Percentiles rank a stretch among this genome's conserved stretches.
Conservation (phyloP, 192 early-diverging fungal species). For the Powellomyces hirtus region DNA sequence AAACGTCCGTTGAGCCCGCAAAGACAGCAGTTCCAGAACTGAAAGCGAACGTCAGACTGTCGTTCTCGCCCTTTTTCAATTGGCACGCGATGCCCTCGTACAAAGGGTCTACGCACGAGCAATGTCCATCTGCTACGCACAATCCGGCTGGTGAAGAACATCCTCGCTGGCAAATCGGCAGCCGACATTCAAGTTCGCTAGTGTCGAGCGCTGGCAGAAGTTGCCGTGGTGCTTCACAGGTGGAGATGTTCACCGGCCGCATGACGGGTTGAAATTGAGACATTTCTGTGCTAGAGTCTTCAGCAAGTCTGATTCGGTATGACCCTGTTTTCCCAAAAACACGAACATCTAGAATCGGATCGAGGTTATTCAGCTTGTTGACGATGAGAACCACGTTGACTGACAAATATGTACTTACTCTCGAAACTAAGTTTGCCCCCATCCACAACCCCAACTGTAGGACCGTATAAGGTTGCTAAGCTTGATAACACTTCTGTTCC, state of each 20-base stretch:
- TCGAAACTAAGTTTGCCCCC: neutral
- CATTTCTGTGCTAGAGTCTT: slow-evolving; percentile 1
- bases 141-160: slow-evolving; percentile 20
- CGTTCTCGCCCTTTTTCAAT: slow-evolving; percentile 14
- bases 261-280: neutral
- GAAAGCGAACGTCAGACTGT: slow-evolving; percentile 17
- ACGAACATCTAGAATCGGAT: neutral
- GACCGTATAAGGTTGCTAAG: neutral
- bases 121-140: slow-evolving; percentile 25
- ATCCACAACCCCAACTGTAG: slow-evolving; percentile 1
- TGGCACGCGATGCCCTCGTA: slow-evolving; percentile 23
- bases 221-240: neutral
- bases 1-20: neutral
- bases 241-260: neutral
- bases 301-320: neutral
- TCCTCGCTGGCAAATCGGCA: neutral
- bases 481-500: neutral
- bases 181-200: neutral
- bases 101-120: slow-evolving; percentile 6
- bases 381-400: neutral
- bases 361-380: neutral
- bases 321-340: neutral
- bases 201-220: neutral
- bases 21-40: neutral
- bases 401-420: slow-evolving; percentile 5